A percentile compares a stretch with the other conserved stretches of the same genome.
These are phyloP conservation scores for Dioscorea cayenensis DNA, from an alignment of 116 monocot genomes.

Conservation along the genomic window DNA sequence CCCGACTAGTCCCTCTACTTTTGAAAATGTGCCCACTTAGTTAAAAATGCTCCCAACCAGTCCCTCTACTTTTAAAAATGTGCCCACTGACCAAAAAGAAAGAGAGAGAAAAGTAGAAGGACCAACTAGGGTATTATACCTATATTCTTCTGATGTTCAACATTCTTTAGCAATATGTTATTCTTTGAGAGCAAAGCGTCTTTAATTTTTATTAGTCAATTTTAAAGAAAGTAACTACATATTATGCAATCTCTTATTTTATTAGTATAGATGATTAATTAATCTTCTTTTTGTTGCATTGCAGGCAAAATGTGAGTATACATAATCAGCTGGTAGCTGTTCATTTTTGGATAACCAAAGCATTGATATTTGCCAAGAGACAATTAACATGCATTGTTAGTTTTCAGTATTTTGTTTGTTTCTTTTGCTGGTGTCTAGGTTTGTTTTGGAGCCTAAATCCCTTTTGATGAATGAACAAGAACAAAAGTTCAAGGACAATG, in stretches of 20 bases:
- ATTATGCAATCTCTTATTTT: background rate
- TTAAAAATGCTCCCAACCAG: too few species aligned
- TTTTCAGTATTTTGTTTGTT: background rate
- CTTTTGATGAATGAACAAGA: slow-evolving; percentile 69
- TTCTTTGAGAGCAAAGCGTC: too few species aligned
- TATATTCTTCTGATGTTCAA: too few species aligned
- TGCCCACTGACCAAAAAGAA: too few species aligned
- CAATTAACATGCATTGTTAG: background rate
- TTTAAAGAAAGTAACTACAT: background rate
- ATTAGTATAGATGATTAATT: background rate
- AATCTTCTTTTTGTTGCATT: slow-evolving; percentile 12
- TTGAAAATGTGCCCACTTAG: too few species aligned
- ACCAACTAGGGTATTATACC: too few species aligned
- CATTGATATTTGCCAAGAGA: background rate
- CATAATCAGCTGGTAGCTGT: background rate
- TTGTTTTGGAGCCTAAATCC: slow-evolving; percentile 87
- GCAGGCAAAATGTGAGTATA: slow-evolving; percentile 79
- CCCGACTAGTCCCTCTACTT: too few species aligned
- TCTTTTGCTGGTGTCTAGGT: slow-evolving; percentile 35
- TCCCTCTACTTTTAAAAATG: too few species aligned
- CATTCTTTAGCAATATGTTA: too few species aligned
- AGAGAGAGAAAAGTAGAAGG: too few species aligned
- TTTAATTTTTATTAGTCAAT: too few species aligned
- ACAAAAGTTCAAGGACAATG: slow-evolving; percentile 84
- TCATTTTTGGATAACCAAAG: background rate